Evolutionary conservation across 176 grass and related monocot species (phyloP), one percentile per base, ranked within the genome.

Genomic region (Carex parvula): DNA sequence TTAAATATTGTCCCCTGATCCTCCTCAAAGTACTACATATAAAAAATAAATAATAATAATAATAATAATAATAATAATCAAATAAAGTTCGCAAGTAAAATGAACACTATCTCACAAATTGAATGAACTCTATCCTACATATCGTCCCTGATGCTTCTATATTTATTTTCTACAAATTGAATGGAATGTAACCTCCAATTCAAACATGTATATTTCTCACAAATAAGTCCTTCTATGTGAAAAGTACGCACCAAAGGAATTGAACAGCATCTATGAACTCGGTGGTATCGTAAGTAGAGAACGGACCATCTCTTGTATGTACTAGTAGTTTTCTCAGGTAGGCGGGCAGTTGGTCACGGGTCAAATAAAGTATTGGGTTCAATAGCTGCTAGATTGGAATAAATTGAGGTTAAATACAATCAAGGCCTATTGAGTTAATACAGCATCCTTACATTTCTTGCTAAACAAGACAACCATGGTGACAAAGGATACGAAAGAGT

Each of bases 241-340:
- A 73, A 85, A 67, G 60, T 80, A 90, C 96, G 30, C 61, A 98
- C 92, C 91, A 95, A 89, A 95, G 93, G 86, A 98, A 98, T 62
- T 89, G 91, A 53, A 98, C 84, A 54, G 89, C 86, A 1, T 95
- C 93, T 83, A 93, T 95, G 70, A 98, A 86, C 86, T 98, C 93
- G 6, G 84, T 60, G 84, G 88, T 90, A 35, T 85, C 62, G 89
- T 98, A 85, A 89, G 88, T 85, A 85, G 88, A 89, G 89, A 91
- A 97, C 83, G 91, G 88, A 83, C 89, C 86, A 84, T 95, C 96
- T 39, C 85, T 88, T 1, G 18, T 53, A 66, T 89, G 89, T 80
- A 95, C 81, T 83, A 98, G 89, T 83, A 98, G 60, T 90, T 95
- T 95, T 87, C 92, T 94, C 86, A 98, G 85, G 83, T 98, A 98